Evolutionary conservation across 2,329 filamentous ascomycete genomes (phyloP), one percentile per base, ranked within the genome.

Genomic region (Rhynchosporium secalis): DNA sequence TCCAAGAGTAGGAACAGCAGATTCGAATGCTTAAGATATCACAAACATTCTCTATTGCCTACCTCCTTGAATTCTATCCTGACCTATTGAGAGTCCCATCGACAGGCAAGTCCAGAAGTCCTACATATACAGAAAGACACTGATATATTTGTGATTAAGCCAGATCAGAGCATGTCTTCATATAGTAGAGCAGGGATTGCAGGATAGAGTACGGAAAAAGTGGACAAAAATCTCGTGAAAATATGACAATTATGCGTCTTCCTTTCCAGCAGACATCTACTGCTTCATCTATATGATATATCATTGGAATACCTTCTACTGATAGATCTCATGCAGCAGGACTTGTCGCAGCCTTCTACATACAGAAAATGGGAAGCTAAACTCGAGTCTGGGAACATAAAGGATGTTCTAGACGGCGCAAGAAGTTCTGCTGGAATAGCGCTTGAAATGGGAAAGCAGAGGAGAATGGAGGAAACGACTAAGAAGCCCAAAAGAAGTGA

Each of bases 321-420:
- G 26, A 52, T 31, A 52, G 48, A 52, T 52, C 31, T 38, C 15
- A 36, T 52, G 48, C 48, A 38, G 9, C 6, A 52, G 13, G 48
- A 33, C 31, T 52, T n/a, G 15, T 31, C 38, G 48, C 48, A 38
- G 48, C 13, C 4, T 36, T 52, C 31, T 31, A 52, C 31, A 52
- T 51, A 31, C 48, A 52, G 31, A 52, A 36, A 13, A 29, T 38
- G 3, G 31, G 31, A 52, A 31, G 13, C 48, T 6, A 26, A 5
- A 52, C 48, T 36, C 15, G 48, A 31, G 9, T 52, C 31, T 52
- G 48, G 4, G 31, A 31, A 52, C 31, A 52, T 52, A 31, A 31
- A 20, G 10, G 26, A 36, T 52, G 31, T 38, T 31, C 31, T 20
- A 38, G 48, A 52, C 31, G 31, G 20, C 12, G 15, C 31, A 52